A percentile compares a stretch with the other conserved stretches of the same genome.
These are phyloP conservation scores for Tolypocladium endophyticum DNA, from an alignment of 2,329 filamentous ascomycete genomes.

Conservation along the genomic window DNA sequence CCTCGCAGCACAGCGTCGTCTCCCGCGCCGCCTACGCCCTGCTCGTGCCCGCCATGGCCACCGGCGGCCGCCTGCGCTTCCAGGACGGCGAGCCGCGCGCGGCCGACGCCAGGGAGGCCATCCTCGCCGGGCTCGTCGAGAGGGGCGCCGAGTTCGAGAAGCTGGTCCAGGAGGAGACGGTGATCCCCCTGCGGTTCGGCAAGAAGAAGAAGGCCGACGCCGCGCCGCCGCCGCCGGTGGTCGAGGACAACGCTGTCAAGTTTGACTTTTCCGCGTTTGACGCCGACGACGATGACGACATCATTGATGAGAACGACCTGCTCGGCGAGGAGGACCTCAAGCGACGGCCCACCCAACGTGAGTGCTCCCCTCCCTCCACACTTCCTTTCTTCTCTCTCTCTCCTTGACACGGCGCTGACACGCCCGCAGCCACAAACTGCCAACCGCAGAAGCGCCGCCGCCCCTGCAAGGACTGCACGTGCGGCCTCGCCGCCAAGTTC, in stretches of 20 bases:
- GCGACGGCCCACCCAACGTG: constrained; percentile 70
- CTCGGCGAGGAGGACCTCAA: constrained; percentile 77
- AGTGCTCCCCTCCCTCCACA: no score
- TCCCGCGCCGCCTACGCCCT: constrained; percentile 55
- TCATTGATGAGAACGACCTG: constrained; percentile 85
- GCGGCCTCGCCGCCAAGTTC: constrained; percentile 76
- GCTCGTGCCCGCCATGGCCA: constrained; percentile 60
- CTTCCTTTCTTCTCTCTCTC: not conserved
- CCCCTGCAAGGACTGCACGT: constrained; percentile 97
- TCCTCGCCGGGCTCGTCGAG: constrained; percentile 68
- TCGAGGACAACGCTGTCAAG: constrained; percentile 42
- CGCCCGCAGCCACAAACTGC: constrained; percentile 61
- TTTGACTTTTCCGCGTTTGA: constrained; percentile 46
- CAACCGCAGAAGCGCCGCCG: constrained; percentile 83
- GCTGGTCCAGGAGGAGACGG: constrained; percentile 50
- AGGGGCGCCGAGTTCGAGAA: constrained; percentile 61
- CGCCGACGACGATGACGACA: constrained; percentile 57
- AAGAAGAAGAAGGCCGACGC: constrained; percentile 23
- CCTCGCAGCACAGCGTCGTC: constrained; percentile 46
- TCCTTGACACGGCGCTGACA: constrained; percentile 10
- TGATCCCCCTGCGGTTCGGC: constrained; percentile 38
- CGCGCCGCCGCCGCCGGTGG: constrained; percentile 6
- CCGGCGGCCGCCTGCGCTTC: constrained; percentile 55
- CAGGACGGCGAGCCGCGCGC: constrained; percentile 52
- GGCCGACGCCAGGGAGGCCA: constrained; percentile 59